A percentile compares a stretch with the other conserved stretches of the same genome.
These are phyloP conservation scores for Lactuca sativa DNA, from an alignment of 129 eudicot species.

Conservation along the genomic window DNA sequence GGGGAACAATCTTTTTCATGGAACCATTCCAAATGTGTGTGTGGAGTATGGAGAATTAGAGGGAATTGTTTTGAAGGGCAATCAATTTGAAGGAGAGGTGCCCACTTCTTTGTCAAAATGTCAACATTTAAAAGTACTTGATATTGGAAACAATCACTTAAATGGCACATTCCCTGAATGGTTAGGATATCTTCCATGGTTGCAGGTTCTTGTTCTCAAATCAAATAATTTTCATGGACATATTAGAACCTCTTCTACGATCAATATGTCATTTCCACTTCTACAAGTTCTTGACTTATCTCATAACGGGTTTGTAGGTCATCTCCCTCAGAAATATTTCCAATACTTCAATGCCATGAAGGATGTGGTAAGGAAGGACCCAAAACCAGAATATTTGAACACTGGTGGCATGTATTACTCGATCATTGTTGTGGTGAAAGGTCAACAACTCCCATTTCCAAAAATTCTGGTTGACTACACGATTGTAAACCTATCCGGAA, in stretches of 20 bases:
- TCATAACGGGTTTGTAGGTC: conserved; percentile 32
- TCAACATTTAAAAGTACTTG: conserved; percentile 28
- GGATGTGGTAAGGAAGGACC: background rate
- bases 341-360: conserved; percentile 34
- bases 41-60: background rate
- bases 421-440: conserved; percentile 5
- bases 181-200: conserved; percentile 37
- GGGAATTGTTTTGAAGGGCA: conserved; percentile 26
- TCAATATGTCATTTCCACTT: conserved; percentile 16
- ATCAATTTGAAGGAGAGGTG: conserved; percentile 39
- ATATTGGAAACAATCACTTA: conserved; percentile 38
- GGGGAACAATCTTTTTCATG: conserved; percentile 28
- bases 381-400: background rate
- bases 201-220: conserved; percentile 38
- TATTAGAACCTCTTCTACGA: background rate
- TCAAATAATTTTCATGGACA: conserved; percentile 40
- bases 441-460: background rate
- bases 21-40: conserved; percentile 27
- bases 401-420: background rate
- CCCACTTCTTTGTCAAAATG: conserved; percentile 37
- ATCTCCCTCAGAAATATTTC: conserved; percentile 19
- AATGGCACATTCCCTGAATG: conserved; percentile 32
- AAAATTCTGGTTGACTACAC: conserved; percentile 15
- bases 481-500: conserved; percentile 12
- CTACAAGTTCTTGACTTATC: conserved; percentile 42